Conservation (phyloP, 2,329 filamentous ascomycete species). For the Fusarium musae region DNA sequence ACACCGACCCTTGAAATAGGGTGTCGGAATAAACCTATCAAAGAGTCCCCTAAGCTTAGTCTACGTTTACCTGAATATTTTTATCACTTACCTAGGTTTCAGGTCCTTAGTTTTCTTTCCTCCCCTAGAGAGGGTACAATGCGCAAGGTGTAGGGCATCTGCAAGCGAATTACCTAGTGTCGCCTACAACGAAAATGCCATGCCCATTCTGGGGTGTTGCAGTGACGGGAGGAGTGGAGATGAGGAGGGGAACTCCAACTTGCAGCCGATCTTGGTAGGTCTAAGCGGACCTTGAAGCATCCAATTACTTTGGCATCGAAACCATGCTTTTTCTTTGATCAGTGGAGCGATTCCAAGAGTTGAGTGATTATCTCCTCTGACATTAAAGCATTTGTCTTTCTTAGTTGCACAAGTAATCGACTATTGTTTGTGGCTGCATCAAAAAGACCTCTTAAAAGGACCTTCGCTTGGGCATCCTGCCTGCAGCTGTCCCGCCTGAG, state of each 20-base stretch:
- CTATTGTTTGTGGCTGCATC: background rate
- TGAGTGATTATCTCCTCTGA: background rate
- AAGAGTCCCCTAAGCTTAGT: too few species aligned
- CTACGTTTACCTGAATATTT: too few species aligned
- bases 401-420: background rate
- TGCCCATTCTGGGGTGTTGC: background rate
- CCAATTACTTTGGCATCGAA: background rate
- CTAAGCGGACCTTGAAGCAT: background rate
- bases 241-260: background rate
- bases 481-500: background rate
- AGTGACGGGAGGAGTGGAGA: background rate
- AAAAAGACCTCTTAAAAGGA: background rate
- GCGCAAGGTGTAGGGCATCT: background rate
- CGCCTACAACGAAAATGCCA: background rate
- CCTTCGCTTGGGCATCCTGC: background rate
- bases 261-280: background rate
- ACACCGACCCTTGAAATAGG: too few species aligned
- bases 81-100: too few species aligned
- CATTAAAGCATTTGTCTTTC: background rate
- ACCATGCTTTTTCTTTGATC: background rate
- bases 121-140: background rate
- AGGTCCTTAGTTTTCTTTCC: too few species aligned
- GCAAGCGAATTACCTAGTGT: background rate
- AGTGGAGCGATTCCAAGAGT: background rate
- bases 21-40: too few species aligned